phyloP scores from a whole-genome alignment of 2,329 filamentous ascomycete genomes.

The Pseudogymnoascus sp. region DNA sequence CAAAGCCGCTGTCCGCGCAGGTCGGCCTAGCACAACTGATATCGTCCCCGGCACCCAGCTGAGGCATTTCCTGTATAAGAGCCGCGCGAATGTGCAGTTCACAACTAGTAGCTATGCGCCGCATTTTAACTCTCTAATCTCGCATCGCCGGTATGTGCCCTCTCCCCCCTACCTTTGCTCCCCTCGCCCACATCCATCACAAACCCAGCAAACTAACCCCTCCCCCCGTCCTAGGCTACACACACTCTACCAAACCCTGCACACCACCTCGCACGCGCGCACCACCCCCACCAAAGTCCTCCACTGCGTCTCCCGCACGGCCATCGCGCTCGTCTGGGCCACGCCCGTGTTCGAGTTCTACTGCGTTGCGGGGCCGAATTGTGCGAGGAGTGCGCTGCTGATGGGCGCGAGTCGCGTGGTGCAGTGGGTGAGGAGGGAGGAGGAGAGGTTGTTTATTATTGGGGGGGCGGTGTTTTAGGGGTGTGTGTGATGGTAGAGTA shows the following conservation, averaged over 20 bases:
- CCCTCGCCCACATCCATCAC: slow-evolving; percentile 14
- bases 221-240: too few species aligned
- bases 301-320: slow-evolving; percentile 67
- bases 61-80: slow-evolving; percentile 94
- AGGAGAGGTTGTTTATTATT: slow-evolving; percentile 92
- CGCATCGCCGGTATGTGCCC: slow-evolving; percentile 53
- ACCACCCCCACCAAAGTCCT: slow-evolving; percentile 80
- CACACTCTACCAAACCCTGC: slow-evolving; percentile 76
- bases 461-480: slow-evolving; percentile 76
- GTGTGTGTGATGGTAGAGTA: too few species aligned
- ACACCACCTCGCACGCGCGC: slow-evolving; percentile 76
- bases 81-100: slow-evolving; percentile 88
- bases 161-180: neutral
- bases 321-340: slow-evolving; percentile 79
- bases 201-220: too few species aligned
- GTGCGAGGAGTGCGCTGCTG: slow-evolving; percentile 58
- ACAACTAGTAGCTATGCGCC: slow-evolving; percentile 77
- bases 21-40: slow-evolving; percentile 64
- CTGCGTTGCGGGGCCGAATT: slow-evolving; percentile 76
- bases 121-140: slow-evolving; percentile 52
- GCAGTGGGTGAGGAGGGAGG: slow-evolving; percentile 85
- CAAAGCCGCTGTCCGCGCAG: slow-evolving; percentile 58
- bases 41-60: slow-evolving; percentile 74
- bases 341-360: slow-evolving; percentile 92
- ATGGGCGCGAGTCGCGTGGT: slow-evolving; percentile 83